Percentiles rank a stretch among this genome's conserved stretches.
phyloP scores from a whole-genome alignment of 192 early-diverging fungal species.

The Allomyces arbusculus region DNA sequence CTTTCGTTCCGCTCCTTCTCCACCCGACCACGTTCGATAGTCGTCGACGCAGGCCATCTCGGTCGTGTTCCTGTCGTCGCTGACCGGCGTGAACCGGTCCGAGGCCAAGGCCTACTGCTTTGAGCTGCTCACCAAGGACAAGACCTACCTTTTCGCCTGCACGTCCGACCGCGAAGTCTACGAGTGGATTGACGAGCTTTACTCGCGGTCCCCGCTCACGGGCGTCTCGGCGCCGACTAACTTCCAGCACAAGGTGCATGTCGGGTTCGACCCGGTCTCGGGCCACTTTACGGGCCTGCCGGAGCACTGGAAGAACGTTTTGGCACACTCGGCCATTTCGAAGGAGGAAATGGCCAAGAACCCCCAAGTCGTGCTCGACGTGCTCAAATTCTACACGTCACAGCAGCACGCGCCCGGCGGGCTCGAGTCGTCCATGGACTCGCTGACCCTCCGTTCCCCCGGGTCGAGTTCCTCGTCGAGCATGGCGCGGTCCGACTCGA shows the following conservation, averaged over 20 bases:
- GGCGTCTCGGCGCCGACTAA: constrained; percentile 27
- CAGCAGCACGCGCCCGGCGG: constrained; percentile 9
- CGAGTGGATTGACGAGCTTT: constrained; percentile 96
- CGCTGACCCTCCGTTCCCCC: background rate
- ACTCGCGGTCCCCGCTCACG: constrained; percentile 26
- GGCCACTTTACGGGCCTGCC: constrained; percentile 62
- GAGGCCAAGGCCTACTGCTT: constrained; percentile 87
- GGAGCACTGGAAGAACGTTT: constrained; percentile 79
- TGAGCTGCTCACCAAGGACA: constrained; percentile 80
- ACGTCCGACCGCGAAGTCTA: constrained; percentile 94
- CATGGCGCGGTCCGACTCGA: background rate
- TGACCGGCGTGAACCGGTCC: constrained; percentile 65
- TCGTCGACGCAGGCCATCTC: constrained; percentile 51
- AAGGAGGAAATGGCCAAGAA: constrained; percentile 95
- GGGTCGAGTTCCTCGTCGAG: background rate
- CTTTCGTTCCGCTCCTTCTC: too few relatives aligned
- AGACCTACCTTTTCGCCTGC: constrained; percentile 78
- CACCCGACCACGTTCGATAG: background rate
- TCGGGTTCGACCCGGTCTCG: constrained; percentile 31
- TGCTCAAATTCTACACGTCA: constrained; percentile 95
- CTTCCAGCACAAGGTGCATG: constrained; percentile 35
- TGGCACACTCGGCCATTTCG: constrained; percentile 85
- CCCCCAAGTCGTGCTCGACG: constrained; percentile 93
- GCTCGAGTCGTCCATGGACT: background rate
- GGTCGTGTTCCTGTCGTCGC: constrained; percentile 81